Evolutionary conservation across 257 asterid genomes (phyloP).

Genomic region (Scutellaria baicalensis): DNA sequence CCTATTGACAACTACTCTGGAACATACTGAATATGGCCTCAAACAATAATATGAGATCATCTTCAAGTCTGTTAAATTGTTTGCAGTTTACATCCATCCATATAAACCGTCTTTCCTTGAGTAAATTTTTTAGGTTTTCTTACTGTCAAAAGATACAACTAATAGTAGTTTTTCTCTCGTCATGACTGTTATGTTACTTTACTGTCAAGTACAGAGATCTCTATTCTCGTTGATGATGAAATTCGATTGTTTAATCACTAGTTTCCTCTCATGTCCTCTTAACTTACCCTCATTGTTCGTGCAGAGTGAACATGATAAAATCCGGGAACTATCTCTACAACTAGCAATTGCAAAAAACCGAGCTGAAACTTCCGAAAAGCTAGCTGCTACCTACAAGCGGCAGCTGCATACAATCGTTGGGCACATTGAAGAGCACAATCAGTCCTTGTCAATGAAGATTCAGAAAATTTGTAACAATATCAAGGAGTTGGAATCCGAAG

Average conservation of each 20-base stretch:
- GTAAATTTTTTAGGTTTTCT: neutral
- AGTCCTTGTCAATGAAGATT: conserved; percentile 64
- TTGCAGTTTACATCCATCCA: no score
- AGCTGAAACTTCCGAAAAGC: conserved; percentile 58
- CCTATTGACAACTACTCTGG: no score
- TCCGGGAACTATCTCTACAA: conserved; percentile 79
- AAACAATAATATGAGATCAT: no score
- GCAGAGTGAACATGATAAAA: conserved; percentile 85
- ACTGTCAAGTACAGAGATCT: neutral
- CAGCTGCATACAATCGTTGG: conserved; percentile 70
- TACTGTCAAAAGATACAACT: neutral
- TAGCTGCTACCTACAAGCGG: conserved; percentile 68
- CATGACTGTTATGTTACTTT: neutral
- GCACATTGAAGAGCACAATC: conserved; percentile 85
- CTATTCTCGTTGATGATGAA: neutral
- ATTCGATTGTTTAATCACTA: neutral
- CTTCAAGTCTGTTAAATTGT: no score
- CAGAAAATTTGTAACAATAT: conserved; percentile 51
- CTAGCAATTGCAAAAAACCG: conserved; percentile 72
- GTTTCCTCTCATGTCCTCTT: neutral
- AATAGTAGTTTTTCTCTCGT: neutral
- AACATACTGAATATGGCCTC: no score
- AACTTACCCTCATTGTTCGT: neutral
- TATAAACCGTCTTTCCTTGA: no score
- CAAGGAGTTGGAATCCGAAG: conserved; percentile 58